Conservation (phyloP, 352 stramenopile species). For the Pythium vanterpoolii region DNA sequence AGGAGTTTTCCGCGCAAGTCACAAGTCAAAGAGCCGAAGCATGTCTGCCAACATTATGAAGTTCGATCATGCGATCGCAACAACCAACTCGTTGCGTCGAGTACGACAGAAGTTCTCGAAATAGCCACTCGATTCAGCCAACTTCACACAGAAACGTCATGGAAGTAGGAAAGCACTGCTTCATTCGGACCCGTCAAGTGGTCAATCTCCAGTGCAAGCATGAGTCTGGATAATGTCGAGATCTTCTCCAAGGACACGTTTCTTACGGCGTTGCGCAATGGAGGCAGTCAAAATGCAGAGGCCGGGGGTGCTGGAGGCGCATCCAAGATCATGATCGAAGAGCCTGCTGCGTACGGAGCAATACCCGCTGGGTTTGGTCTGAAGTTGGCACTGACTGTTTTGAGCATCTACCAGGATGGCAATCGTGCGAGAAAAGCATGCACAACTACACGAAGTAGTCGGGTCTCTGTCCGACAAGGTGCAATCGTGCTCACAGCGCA, state of each 20-base stretch:
- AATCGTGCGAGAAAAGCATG: conserved; percentile 73
- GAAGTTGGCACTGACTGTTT: background rate
- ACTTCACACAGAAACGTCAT: background rate
- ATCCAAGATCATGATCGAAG: conserved; percentile 27
- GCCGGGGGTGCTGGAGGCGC: background rate
- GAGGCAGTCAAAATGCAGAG: conserved; percentile 21
- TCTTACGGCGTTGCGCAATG: conserved; percentile 63
- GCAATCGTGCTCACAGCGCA: background rate
- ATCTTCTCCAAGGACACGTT: conserved; percentile 84
- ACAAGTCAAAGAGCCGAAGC: background rate
- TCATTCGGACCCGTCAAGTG: conserved; percentile 4
- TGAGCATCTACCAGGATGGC: conserved; percentile 46
- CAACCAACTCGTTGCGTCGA: background rate
- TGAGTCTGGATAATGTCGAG: conserved; percentile 54
- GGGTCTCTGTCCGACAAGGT: conserved; percentile 82
- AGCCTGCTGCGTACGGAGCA: conserved; percentile 41
- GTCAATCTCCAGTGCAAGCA: conserved; percentile 5
- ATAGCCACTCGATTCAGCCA: background rate
- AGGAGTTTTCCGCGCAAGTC: background rate
- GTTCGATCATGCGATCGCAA: background rate
- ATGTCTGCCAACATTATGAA: background rate
- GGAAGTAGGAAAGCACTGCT: background rate
- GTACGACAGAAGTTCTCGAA: background rate
- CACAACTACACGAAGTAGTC: conserved; percentile 77
- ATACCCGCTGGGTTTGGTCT: background rate